Conservation (phyloP, 768 basidiomycete species). For the Lentinus tigrinus region DNA sequence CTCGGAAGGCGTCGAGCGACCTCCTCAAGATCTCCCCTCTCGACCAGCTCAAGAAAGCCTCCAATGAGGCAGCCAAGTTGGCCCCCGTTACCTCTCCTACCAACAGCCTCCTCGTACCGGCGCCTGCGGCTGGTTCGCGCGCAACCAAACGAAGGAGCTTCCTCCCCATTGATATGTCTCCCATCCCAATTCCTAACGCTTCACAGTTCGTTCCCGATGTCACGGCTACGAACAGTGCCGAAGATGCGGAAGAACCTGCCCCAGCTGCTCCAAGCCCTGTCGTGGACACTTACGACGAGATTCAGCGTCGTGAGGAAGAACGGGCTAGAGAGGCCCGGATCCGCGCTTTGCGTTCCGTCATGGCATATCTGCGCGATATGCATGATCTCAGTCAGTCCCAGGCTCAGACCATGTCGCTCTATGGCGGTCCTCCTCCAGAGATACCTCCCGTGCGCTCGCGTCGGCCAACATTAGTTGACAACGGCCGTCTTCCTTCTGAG, state of each 20-base stretch:
- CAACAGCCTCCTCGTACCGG: conserved; percentile 40
- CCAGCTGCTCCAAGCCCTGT: conserved; percentile 29
- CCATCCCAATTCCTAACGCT: conserved; percentile 63
- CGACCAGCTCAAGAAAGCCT: conserved; percentile 20
- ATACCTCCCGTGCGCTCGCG: conserved; percentile 46
- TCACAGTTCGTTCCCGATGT: conserved; percentile 58
- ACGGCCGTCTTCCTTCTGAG: conserved; percentile 52
- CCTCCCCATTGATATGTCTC: conserved; percentile 75
- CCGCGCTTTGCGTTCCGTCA: conserved; percentile 83
- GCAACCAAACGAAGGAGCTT: conserved; percentile 82
- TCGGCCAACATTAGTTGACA: conserved; percentile 66
- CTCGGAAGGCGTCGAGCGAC: conserved; percentile 13
- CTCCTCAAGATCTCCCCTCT: conserved; percentile 13
- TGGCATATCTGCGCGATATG: conserved; percentile 96
- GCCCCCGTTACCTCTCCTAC: conserved; percentile 10
- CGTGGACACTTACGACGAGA: conserved; percentile 43
- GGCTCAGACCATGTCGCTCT: conserved; percentile 53
- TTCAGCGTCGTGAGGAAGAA: conserved; percentile 66
- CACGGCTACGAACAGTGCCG: conserved; percentile 38
- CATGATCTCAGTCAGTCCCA: conserved; percentile 82
- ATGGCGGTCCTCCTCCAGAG: conserved; percentile 52
- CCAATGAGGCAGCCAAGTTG: conserved; percentile 22
- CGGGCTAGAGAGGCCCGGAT: conserved; percentile 68
- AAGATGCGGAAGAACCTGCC: conserved; percentile 32
- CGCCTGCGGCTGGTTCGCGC: conserved; percentile 43